Evolutionary conservation across 768 basidiomycete species (phyloP).

Genomic region (Dendrothele bispora): DNA sequence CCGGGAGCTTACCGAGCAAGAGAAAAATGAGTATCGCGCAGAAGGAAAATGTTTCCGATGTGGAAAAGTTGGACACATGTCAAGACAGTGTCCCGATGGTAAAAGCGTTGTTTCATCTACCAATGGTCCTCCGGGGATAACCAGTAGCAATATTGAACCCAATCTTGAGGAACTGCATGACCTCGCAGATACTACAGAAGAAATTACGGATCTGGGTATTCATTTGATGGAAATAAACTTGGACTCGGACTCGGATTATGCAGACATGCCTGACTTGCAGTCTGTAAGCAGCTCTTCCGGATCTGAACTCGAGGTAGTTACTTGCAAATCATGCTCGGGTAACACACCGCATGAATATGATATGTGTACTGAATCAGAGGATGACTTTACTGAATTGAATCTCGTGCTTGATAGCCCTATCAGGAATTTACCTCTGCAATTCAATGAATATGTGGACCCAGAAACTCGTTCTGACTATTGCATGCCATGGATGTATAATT

Average conservation of each 20-base stretch:
- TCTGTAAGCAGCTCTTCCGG: background rate
- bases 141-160: conserved; percentile 1
- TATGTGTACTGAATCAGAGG: too few species aligned
- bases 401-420: too few species aligned
- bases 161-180: background rate
- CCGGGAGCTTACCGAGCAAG: conserved; percentile 8
- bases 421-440: too few species aligned
- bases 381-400: background rate
- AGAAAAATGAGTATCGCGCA: conserved; percentile 8
- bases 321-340: too few species aligned
- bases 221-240: background rate
- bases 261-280: background rate
- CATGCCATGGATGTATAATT: too few species aligned
- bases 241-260: background rate
- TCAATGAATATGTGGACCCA: background rate
- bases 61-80: conserved; percentile 6
- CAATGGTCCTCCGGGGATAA: conserved; percentile 5
- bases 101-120: background rate
- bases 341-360: too few species aligned
- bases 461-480: background rate
- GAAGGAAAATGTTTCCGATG: conserved; percentile 9
- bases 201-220: background rate
- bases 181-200: conserved; percentile 3
- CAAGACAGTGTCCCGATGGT: conserved; percentile 5
- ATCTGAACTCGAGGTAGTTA: too few species aligned